Evolutionary conservation across 2,329 filamentous ascomycete genomes (phyloP).

Genomic region (Sordariomycetes sp.): DNA sequence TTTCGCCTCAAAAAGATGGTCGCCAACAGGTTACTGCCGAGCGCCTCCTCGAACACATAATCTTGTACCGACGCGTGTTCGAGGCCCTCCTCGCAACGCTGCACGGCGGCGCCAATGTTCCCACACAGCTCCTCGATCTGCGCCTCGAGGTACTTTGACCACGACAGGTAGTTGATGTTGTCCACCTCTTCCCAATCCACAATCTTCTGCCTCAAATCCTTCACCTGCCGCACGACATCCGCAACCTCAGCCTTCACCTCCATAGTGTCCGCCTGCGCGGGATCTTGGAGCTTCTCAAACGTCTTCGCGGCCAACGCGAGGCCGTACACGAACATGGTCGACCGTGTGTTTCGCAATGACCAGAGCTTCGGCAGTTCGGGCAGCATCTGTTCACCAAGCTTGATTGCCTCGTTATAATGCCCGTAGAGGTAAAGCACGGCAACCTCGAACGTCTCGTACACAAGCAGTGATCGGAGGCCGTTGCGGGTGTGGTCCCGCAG

Average conservation of each 20-base stretch:
- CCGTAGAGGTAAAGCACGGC: slow-evolving; percentile 50
- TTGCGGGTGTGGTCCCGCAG: slow-evolving; percentile 35
- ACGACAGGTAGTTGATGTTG: slow-evolving; percentile 58
- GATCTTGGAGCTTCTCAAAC: slow-evolving; percentile 33
- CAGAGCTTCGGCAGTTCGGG: slow-evolving; percentile 36
- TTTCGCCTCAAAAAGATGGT: slow-evolving; percentile 54
- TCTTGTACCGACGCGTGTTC: slow-evolving; percentile 58
- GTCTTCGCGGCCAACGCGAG: slow-evolving; percentile 39
- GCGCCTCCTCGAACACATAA: slow-evolving; percentile 58
- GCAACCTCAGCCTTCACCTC: slow-evolving; percentile 20
- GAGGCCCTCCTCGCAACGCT: slow-evolving; percentile 54
- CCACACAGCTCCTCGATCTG: slow-evolving; percentile 51
- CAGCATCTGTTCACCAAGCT: slow-evolving; percentile 37
- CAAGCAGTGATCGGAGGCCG: slow-evolving; percentile 47
- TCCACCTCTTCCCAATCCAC: slow-evolving; percentile 50
- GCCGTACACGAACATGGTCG: slow-evolving; percentile 47
- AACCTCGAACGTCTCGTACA: slow-evolving; percentile 57
- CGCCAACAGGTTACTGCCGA: slow-evolving; percentile 62
- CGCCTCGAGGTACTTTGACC: slow-evolving; percentile 55
- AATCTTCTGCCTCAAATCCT: slow-evolving; percentile 43
- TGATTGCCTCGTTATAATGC: slow-evolving; percentile 44
- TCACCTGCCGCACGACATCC: slow-evolving; percentile 38
- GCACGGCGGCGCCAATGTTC: slow-evolving; percentile 44
- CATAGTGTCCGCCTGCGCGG: slow-evolving; percentile 12
- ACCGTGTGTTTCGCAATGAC: slow-evolving; percentile 44